phyloP scores from a whole-genome alignment of 345 rosid species.

The Rhodamnia rubescens region DNA sequence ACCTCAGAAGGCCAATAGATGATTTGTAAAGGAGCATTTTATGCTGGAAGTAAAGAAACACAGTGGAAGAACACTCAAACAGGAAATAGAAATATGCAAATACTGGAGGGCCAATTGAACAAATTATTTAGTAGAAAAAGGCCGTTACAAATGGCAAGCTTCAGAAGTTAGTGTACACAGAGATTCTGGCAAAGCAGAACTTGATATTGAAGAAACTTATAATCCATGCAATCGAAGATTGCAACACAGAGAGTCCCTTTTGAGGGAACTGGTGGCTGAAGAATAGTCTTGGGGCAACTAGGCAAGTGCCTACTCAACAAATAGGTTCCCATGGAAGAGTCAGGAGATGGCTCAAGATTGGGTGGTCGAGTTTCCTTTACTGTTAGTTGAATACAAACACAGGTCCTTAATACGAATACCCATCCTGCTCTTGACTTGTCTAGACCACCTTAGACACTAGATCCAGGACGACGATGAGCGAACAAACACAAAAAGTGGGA shows the following conservation, averaged over 20 bases:
- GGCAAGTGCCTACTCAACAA: not conserved
- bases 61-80: not conserved
- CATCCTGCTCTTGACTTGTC: not conserved
- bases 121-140: not conserved
- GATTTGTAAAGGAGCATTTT: not conserved
- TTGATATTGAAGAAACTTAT: not conserved
- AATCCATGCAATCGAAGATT: not conserved
- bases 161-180: not conserved
- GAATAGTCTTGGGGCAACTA: not conserved
- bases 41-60: not conserved
- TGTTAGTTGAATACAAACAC: not conserved
- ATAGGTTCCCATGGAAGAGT: not conserved
- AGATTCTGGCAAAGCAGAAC: not conserved
- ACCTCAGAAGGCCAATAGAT: not conserved
- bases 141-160: not conserved
- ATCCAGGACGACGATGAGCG: not conserved
- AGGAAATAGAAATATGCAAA: not conserved
- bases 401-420: not conserved
- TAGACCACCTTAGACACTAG: not conserved
- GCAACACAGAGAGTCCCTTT: not conserved
- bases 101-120: not conserved
- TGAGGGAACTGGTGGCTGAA: not conserved
- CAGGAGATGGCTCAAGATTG: not conserved
- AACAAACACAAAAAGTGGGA: not conserved
- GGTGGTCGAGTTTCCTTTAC: not conserved